Evolutionary conservation across 352 stramenopile species (phyloP).

Genomic region (Nothophytophthora sp.): DNA sequence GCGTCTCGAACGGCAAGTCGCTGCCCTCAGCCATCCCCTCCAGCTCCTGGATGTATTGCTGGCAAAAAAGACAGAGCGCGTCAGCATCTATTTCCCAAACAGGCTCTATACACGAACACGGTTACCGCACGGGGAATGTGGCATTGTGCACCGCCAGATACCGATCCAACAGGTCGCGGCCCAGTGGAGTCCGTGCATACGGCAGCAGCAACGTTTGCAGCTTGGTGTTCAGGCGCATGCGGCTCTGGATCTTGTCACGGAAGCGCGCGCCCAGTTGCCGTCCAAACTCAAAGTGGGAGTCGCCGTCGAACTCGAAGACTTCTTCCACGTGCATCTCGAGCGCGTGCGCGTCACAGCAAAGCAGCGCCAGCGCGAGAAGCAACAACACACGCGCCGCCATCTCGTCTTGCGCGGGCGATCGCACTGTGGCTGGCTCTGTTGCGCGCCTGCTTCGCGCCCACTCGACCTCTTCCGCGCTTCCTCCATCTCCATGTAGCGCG

Average conservation of each 20-base stretch:
- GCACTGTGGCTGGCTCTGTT: no score
- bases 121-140: slow-evolving; percentile 49
- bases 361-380: not conserved
- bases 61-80: not conserved
- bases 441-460: no score
- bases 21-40: slow-evolving; percentile 63
- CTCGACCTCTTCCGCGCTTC: no score
- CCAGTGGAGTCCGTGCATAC: slow-evolving; percentile 41
- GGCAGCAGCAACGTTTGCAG: slow-evolving; percentile 63
- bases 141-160: slow-evolving; percentile 50
- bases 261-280: slow-evolving; percentile 49
- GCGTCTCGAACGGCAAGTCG: slow-evolving; percentile 51
- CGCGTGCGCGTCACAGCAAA: not conserved
- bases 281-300: slow-evolving; percentile 70
- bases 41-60: slow-evolving; percentile 74
- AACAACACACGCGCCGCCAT: slow-evolving; percentile 2
- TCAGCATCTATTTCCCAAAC: not conserved
- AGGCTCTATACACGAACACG: not conserved
- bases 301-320: slow-evolving; percentile 53
- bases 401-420: not conserved
- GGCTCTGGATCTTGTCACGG: slow-evolving; percentile 45
- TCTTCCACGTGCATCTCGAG: slow-evolving; percentile 29
- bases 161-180: slow-evolving; percentile 35
- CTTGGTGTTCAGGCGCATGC: slow-evolving; percentile 41
- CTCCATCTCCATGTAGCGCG: no score